Evolutionary conservation across 805 yeast species (phyloP), one percentile per base, ranked within the genome.

Genomic region (Dipodascus albidus): DNA sequence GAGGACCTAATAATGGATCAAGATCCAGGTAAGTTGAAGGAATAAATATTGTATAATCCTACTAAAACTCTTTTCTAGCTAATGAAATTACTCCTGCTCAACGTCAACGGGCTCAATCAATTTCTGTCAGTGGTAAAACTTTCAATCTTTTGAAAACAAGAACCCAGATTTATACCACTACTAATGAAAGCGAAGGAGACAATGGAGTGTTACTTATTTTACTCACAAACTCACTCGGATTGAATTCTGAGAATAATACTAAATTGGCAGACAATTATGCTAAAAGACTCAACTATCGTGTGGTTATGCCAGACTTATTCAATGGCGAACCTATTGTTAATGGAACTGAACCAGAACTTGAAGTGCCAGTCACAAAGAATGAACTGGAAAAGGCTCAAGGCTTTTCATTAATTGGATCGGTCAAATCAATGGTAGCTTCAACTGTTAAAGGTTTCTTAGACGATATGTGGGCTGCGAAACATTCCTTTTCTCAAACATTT

Each of bases 401-500:
- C 6, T 27, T 27, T 27, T 38, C 44, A 14, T 49, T 56, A 15
- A 38, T 59, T 2, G 49, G 57, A 3, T 55, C 59, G 22, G 49
- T 66, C 48, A 62, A 64, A 49, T 52, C 60, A n/a, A 49, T 60
- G 24, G 64, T 66, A 6, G 59, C 58, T 1, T 55, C 58, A 8
- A 54, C 61, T 8, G 62, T 63, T 15, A 58, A 65, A 35, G 69
- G 69, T 17, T 66, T 66, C 51, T 52, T 59, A 51, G 68, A 67
- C 31, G 69, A 66, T 48, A 66, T 66, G 67, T 66, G 69, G 69
- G 50, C 65, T 9, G 69, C 69, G 15, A 59, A 60, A 48, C 70
- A 66, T 56, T 62, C 69, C 9, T 61, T 53, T 50, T 68, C 66
- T 48, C 55, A 60, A 27, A 60, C 64, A 2, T 59, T 58, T 55